Conservation (phyloP, 495 filamentous ascomycete genomes). For the Pseudomonodictys pantanalensis region DNA sequence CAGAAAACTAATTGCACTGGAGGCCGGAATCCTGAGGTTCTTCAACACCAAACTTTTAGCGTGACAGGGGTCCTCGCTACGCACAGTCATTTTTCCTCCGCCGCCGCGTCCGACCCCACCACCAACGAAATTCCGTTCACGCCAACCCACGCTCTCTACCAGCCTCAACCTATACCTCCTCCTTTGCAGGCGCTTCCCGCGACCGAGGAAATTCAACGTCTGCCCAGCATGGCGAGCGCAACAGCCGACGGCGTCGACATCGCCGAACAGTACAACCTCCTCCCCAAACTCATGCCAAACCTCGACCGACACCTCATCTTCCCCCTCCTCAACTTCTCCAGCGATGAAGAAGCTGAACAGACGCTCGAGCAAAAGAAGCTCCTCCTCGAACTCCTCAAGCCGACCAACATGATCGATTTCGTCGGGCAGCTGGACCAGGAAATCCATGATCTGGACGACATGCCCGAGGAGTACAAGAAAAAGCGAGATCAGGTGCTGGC, state of each 20-base stretch:
- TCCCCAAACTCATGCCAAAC: conserved; percentile 83
- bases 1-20: background rate
- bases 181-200: background rate
- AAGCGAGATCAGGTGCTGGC: conserved; percentile 86
- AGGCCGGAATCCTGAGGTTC: background rate
- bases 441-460: conserved; percentile 72
- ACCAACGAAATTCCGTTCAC: conserved; percentile 7
- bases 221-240: conserved; percentile 52
- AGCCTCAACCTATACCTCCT: background rate
- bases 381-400: conserved; percentile 88
- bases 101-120: background rate
- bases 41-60: conserved; percentile 26
- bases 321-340: conserved; percentile 81
- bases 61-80: conserved; percentile 18
- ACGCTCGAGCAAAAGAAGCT: conserved; percentile 69
- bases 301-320: conserved; percentile 96
- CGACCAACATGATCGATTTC: conserved; percentile 98
- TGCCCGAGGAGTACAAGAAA: conserved; percentile 79
- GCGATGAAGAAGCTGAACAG: conserved; percentile 56
- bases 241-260: conserved; percentile 52
- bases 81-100: conserved; percentile 25
- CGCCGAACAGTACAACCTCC: conserved; percentile 70
- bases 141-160: background rate
- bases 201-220: background rate
- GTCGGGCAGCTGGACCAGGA: conserved; percentile 84